A percentile compares a stretch with the other conserved stretches of the same genome.
Conservation (phyloP, 805 yeast genomes). For the Kazachstania taianensis region DNA sequence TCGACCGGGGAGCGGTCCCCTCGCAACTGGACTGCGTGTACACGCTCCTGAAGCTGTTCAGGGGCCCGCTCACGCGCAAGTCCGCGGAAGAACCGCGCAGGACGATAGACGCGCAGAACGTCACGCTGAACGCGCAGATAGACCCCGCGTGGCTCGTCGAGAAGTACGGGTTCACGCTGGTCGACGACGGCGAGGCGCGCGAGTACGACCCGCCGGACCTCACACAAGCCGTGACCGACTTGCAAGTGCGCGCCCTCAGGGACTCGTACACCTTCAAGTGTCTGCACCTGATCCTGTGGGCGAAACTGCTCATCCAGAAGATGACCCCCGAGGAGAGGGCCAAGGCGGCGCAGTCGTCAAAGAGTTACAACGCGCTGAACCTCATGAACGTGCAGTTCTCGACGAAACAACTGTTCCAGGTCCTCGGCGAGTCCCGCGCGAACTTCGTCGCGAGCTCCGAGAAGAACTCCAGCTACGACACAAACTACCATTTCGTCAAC, state of each 20-base stretch:
- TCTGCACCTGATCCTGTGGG: constrained; percentile 42
- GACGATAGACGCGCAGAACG: constrained; percentile 44
- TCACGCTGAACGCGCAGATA: constrained; percentile 45
- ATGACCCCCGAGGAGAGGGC: constrained; percentile 6
- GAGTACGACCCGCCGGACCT: constrained; percentile 43
- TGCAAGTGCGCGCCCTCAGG: constrained; percentile 25
- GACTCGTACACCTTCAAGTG: constrained; percentile 48
- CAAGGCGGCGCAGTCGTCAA: constrained; percentile 11
- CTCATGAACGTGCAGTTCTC: constrained; percentile 16
- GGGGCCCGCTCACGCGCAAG: constrained; percentile 48
- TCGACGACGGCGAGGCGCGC: constrained; percentile 13
- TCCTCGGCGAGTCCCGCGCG: constrained; percentile 21
- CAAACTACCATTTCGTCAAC: constrained; percentile 32
- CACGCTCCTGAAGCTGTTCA: constrained; percentile 52
- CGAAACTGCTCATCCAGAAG: constrained; percentile 25
- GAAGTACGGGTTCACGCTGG: constrained; percentile 37
- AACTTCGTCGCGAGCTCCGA: constrained; percentile 1
- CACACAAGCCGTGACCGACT: constrained; percentile 24
- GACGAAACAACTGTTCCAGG: constrained; percentile 23
- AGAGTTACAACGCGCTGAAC: constrained; percentile 23
- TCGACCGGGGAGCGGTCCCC: constrained; percentile 32
- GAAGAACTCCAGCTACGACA: constrained; percentile 11
- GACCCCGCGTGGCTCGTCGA: constrained; percentile 43
- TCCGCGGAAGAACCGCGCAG: constrained; percentile 37
- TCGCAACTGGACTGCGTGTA: constrained; percentile 47